A percentile compares a stretch with the other conserved stretches of the same genome.
phyloP scores from a whole-genome alignment of 192 early-diverging fungal species.

The Coemansia sp. region DNA sequence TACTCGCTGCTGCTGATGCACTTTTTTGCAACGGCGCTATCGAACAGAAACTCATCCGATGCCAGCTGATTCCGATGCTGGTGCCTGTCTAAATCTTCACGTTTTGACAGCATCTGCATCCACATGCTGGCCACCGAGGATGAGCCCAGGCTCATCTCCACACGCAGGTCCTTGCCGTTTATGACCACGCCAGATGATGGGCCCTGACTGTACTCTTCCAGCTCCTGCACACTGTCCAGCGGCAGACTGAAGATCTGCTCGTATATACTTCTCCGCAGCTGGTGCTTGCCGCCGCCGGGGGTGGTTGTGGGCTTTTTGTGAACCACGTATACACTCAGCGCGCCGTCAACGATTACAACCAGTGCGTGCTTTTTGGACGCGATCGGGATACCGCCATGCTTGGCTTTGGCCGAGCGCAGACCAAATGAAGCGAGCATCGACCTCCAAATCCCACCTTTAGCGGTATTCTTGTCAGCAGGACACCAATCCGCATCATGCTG shows the following conservation, averaged over 20 bases:
- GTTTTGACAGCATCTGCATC: constrained; percentile 21
- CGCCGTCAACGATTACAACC: constrained; percentile 20
- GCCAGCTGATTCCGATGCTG: not conserved
- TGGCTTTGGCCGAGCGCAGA: not conserved
- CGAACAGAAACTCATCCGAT: not conserved
- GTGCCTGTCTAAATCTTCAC: not conserved
- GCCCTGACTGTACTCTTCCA: not conserved
- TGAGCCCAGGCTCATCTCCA: constrained; percentile 39
- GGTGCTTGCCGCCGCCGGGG: constrained; percentile 3
- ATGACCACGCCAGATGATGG: not conserved
- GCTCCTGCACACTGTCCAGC: constrained; percentile 1
- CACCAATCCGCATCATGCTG: not conserved
- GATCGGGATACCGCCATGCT: not conserved
- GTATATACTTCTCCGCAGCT: constrained; percentile 7
- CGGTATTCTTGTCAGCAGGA: not conserved
- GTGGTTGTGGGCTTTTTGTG: not conserved
- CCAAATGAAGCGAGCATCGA: constrained; percentile 2
- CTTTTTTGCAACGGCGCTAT: not conserved
- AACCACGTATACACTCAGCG: constrained; percentile 20
- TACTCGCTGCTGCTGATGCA: not conserved
- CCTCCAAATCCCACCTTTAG: not conserved
- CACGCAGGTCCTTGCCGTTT: not conserved
- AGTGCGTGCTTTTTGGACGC: constrained; percentile 14
- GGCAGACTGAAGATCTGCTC: constrained; percentile 4
- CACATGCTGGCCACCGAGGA: constrained; percentile 25